A percentile compares a stretch with the other conserved stretches of the same genome.
phyloP scores from a whole-genome alignment of 2,329 filamentous ascomycete genomes.

The Hymenoscyphus salicellus region DNA sequence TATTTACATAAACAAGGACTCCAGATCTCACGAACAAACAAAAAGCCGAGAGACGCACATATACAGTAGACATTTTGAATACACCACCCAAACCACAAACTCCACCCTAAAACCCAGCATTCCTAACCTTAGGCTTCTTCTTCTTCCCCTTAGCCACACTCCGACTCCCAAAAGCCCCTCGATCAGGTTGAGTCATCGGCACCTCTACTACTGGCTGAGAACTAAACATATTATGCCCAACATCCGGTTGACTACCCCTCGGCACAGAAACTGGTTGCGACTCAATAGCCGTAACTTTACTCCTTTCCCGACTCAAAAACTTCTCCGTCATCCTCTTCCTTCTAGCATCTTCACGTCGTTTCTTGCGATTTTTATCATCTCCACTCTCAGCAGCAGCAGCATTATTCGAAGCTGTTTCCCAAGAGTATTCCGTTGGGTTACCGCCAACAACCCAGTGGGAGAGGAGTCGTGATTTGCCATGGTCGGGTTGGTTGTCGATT shows the following conservation, averaged over 20 bases:
- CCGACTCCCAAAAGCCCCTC: constrained; percentile 48
- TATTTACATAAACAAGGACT: no score
- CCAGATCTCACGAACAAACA: no score
- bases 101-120: constrained; percentile 29
- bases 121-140: constrained; percentile 42
- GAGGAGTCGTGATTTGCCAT: constrained; percentile 33
- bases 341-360: constrained; percentile 29
- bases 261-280: constrained; percentile 43
- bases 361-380: constrained; percentile 23
- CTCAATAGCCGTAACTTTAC: constrained; percentile 26
- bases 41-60: no score
- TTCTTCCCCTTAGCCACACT: constrained; percentile 34
- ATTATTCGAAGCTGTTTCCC: constrained; percentile 25
- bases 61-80: no score
- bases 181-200: constrained; percentile 46
- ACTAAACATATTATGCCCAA: constrained; percentile 23
- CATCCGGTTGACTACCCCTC: constrained; percentile 32
- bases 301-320: constrained; percentile 28
- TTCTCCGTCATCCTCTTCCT: constrained; percentile 33
- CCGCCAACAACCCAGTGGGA: constrained; percentile 38
- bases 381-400: constrained; percentile 17
- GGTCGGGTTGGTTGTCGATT: constrained; percentile 32
- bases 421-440: constrained; percentile 37
- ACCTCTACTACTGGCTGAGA: constrained; percentile 33
- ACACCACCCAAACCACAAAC: not conserved